Conservation (phyloP, 257 asterid genomes). For the Ligustrum vulgare region DNA sequence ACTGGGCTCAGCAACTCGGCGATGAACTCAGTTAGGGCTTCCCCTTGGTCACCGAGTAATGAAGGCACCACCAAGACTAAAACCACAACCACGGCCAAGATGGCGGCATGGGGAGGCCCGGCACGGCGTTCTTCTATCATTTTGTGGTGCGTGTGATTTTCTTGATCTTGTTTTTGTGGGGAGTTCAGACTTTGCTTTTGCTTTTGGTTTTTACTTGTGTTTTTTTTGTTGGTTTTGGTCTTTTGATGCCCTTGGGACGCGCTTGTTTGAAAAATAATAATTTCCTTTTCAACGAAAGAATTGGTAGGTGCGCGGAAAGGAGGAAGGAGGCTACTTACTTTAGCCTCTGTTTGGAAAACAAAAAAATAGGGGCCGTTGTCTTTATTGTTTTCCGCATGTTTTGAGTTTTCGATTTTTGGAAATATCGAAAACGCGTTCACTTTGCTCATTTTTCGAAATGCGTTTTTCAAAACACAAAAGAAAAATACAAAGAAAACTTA, state of each 20-base stretch:
- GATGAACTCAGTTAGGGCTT: slow-evolving; percentile 75
- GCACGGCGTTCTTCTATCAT: slow-evolving; percentile 79
- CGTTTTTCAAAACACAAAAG: too few relatives aligned
- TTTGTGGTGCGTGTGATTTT: neutral
- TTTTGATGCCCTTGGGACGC: neutral
- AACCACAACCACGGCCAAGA: slow-evolving; percentile 69
- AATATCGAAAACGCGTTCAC: too few relatives aligned
- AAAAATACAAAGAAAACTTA: too few relatives aligned
- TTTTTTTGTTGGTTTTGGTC: slow-evolving; percentile 1
- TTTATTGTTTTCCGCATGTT: too few relatives aligned
- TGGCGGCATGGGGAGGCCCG: slow-evolving; percentile 78
- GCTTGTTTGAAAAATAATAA: neutral
- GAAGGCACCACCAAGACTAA: slow-evolving; percentile 58
- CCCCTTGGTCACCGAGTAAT: slow-evolving; percentile 75
- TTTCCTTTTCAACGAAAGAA: neutral
- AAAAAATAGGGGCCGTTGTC: too few relatives aligned
- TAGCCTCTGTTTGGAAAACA: too few relatives aligned
- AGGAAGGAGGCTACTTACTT: too few relatives aligned
- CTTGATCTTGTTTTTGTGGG: neutral
- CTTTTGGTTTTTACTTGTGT: neutral
- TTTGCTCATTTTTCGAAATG: too few relatives aligned
- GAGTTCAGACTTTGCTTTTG: neutral
- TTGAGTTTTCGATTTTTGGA: too few relatives aligned
- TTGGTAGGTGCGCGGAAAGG: neutral
- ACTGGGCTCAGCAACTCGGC: slow-evolving; percentile 77